A percentile compares a stretch with the other conserved stretches of the same genome.
These are phyloP conservation scores for Penicillium subrubescens DNA, from an alignment of 495 filamentous ascomycete species.

Conservation along the genomic window DNA sequence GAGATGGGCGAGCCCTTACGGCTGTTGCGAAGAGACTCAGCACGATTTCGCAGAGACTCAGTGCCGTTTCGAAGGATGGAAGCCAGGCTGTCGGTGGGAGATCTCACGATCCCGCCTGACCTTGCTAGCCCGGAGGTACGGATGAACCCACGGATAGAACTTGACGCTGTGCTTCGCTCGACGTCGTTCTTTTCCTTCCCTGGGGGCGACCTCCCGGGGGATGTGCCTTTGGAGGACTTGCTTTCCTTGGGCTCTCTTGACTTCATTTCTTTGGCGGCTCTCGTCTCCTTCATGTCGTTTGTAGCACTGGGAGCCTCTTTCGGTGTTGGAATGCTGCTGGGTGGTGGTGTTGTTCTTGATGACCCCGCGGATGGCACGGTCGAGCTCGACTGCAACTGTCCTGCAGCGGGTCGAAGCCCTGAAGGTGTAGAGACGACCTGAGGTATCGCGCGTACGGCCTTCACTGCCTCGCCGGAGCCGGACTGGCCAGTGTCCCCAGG, in stretches of 20 bases:
- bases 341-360: conserved; percentile 19
- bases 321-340: conserved; percentile 12
- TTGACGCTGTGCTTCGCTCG: conserved; percentile 21
- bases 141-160: conserved; percentile 46
- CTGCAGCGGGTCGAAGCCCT: conserved; percentile 33
- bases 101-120: conserved; percentile 29
- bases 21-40: conserved; percentile 24
- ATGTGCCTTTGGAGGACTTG: neutral
- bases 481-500: conserved; percentile 27
- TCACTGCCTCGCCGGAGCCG: conserved; percentile 34
- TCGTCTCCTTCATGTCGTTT: conserved; percentile 8
- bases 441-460: conserved; percentile 34
- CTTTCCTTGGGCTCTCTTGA: neutral
- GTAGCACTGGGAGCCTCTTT: conserved; percentile 9
- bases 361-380: conserved; percentile 23
- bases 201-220: neutral
- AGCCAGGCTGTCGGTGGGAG: conserved; percentile 33
- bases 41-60: conserved; percentile 28
- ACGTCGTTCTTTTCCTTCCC: conserved; percentile 5
- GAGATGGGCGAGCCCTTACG: conserved; percentile 24
- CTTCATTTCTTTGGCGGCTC: neutral
- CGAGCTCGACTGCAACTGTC: conserved; percentile 31
- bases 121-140: conserved; percentile 39
- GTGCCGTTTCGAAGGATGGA: conserved; percentile 29
- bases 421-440: conserved; percentile 36